A percentile compares a stretch with the other conserved stretches of the same genome.
phyloP scores from a whole-genome alignment of 108 stramenopile species.

The Skeletonema tropicum region DNA sequence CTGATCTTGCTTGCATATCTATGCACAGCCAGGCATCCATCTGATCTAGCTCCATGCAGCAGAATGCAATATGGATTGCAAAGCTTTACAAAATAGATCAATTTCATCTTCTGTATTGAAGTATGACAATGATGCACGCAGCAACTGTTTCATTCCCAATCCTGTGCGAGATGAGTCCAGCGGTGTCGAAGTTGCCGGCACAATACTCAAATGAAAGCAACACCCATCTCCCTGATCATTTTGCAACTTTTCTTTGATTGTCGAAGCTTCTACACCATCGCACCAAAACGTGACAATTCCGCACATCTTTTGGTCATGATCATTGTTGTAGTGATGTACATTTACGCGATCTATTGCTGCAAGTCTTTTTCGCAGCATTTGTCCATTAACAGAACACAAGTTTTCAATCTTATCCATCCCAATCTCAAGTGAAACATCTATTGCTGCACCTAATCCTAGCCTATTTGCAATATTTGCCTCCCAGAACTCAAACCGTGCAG shows the following conservation, averaged over 20 bases:
- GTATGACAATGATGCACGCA: constrained; percentile 69
- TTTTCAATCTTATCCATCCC: constrained; percentile 54
- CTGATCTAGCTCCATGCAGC: background rate
- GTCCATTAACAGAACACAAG: constrained; percentile 17
- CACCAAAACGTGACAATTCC: constrained; percentile 64
- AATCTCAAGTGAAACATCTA: constrained; percentile 44
- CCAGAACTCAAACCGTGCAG: constrained; percentile 81
- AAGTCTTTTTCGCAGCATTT: constrained; percentile 27
- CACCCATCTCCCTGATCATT: constrained; percentile 9
- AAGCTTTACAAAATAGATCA: constrained; percentile 32
- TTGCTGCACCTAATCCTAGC: constrained; percentile 74
- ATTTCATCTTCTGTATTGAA: constrained; percentile 61
- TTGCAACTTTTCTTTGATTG: constrained; percentile 21
- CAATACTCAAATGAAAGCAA: constrained; percentile 60
- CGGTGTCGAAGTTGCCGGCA: constrained; percentile 71
- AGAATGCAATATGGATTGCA: constrained; percentile 8
- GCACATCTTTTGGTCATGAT: constrained; percentile 26
- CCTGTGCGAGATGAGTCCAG: constrained; percentile 57
- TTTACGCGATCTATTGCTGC: constrained; percentile 22
- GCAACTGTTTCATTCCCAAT: constrained; percentile 31
- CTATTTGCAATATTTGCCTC: constrained; percentile 64
- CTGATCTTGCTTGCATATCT: too few relatives aligned
- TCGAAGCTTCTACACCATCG: constrained; percentile 17
- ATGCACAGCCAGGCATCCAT: too few relatives aligned
- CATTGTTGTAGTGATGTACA: constrained; percentile 32